These are phyloP conservation scores for Lentinula aciculospora DNA, from an alignment of 768 basidiomycete genomes.

Conservation along the genomic window DNA sequence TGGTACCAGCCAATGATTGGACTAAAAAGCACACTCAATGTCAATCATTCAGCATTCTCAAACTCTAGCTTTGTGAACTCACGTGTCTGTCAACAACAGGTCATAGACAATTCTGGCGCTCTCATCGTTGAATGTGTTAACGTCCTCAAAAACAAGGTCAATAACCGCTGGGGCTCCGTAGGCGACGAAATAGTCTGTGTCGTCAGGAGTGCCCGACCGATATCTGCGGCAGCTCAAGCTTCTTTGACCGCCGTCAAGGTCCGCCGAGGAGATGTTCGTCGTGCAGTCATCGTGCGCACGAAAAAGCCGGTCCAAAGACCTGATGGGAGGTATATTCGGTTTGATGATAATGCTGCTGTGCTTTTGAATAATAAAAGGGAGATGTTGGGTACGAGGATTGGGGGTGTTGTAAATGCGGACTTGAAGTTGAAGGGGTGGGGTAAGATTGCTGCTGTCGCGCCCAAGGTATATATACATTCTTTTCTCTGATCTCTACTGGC, in stretches of 20 bases:
- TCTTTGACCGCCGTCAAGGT: slow-evolving; percentile 85
- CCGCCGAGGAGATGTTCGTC: slow-evolving; percentile 88
- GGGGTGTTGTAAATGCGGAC: slow-evolving; percentile 90
- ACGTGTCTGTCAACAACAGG: slow-evolving; percentile 34
- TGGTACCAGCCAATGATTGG: slow-evolving; percentile 67
- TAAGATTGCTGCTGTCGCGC: slow-evolving; percentile 88
- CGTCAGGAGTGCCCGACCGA: slow-evolving; percentile 84
- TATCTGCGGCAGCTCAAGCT: slow-evolving; percentile 59
- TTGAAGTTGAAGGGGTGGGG: slow-evolving; percentile 90
- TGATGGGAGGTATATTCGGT: slow-evolving; percentile 82
- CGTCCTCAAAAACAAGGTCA: slow-evolving; percentile 92
- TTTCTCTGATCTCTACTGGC: background rate
- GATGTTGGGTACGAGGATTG: slow-evolving; percentile 93
- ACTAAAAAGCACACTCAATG: slow-evolving; percentile 88
- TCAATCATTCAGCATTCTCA: slow-evolving; percentile 25
- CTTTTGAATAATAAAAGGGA: slow-evolving; percentile 93
- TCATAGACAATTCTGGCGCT: slow-evolving; percentile 97
- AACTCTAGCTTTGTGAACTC: background rate
- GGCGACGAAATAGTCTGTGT: slow-evolving; percentile 97
- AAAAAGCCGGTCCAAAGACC: slow-evolving; percentile 78
- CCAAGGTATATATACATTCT: slow-evolving; percentile 50
- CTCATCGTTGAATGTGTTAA: slow-evolving; percentile 95
- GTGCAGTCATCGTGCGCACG: slow-evolving; percentile 94
- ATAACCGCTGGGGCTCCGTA: slow-evolving; percentile 88
- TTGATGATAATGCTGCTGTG: slow-evolving; percentile 96